phyloP scores from a whole-genome alignment of 2,329 filamentous ascomycete species.

The Trichoderma hamatum region DNA sequence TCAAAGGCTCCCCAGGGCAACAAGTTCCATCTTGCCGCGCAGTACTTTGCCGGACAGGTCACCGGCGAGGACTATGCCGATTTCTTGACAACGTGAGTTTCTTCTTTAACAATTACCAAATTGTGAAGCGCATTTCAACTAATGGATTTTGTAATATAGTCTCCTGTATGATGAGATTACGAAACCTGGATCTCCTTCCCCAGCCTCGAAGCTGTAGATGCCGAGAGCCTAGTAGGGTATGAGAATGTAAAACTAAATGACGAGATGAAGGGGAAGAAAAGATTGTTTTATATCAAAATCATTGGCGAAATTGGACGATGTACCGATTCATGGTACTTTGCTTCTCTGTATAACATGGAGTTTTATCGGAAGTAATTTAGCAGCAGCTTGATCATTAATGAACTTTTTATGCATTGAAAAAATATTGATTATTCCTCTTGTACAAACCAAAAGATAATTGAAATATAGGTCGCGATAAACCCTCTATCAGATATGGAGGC shows the following conservation, averaged over 20 bases:
- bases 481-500: not conserved
- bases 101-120: not conserved
- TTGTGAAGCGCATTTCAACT: not conserved
- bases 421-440: not conserved
- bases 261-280: constrained; percentile 5
- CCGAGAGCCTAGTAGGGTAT: no score
- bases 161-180: constrained; percentile 89
- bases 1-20: constrained; percentile 80
- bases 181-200: constrained; percentile 62
- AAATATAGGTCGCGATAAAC: not conserved
- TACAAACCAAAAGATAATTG: not conserved
- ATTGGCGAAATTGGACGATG: not conserved
- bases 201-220: constrained; percentile 64
- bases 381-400: not conserved
- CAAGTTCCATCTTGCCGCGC: constrained; percentile 86
- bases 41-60: constrained; percentile 91
- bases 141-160: constrained; percentile 46
- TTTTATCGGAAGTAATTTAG: not conserved
- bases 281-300: not conserved
- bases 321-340: not conserved
- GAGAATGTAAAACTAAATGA: not conserved
- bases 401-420: not conserved
- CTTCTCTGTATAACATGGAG: constrained; percentile 1
- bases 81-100: constrained; percentile 79
- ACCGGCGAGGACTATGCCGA: constrained; percentile 98